Base-by-base conservation (phyloP, 331 rosid species). In the Cydonia oblonga region DNA sequence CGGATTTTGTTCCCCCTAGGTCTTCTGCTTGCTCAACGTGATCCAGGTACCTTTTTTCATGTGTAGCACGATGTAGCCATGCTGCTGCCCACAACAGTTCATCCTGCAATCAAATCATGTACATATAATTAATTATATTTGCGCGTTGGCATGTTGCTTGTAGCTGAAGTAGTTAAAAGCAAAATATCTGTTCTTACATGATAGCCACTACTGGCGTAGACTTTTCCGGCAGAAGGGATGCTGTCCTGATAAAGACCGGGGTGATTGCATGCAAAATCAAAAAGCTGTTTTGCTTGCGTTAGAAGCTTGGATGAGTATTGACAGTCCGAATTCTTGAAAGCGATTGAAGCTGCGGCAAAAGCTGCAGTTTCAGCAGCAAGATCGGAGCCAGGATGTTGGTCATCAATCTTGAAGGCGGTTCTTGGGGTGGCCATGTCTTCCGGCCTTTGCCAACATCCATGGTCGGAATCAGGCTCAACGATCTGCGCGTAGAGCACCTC, bases 51-150 rank as follows among this genome's bases (percentile, higher is more conserved):
- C 0, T 18, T 64, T 12, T n/a, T 0, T 10, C 2, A 10, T 33
- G 24, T 0, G 81, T 81, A 1, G 92, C 90, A 11, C 73, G 84
- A 2, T 85, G 29, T 33, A 88, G 88, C 92, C 92, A 88, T 67
- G 87, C 80, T 22, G 88, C 87, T 13, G 87, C 92, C 90, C 88
- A 88, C 54, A 75, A 3, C 52, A 85, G 4, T 63, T 87, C 90
- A 12, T 85, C 90, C 89, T 84, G 49, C 40, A 58, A 13, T 10
- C 18, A 11, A 58, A n/a, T 9, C 5, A 56, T 3, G 61, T 22
- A 51, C 1, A 3, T 8, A 51, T n/a, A 19, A 51, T 51, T 51
- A 51, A 40, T 5, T 40, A 12, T 40, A 2, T 12, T 0, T 40
- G 49, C 16, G 12, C 49, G 49, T 40, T 3, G 49, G 49, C 49